Evolutionary conservation across 2,329 filamentous ascomycete species (phyloP).

Genomic region (Colletotrichum musicola): DNA sequence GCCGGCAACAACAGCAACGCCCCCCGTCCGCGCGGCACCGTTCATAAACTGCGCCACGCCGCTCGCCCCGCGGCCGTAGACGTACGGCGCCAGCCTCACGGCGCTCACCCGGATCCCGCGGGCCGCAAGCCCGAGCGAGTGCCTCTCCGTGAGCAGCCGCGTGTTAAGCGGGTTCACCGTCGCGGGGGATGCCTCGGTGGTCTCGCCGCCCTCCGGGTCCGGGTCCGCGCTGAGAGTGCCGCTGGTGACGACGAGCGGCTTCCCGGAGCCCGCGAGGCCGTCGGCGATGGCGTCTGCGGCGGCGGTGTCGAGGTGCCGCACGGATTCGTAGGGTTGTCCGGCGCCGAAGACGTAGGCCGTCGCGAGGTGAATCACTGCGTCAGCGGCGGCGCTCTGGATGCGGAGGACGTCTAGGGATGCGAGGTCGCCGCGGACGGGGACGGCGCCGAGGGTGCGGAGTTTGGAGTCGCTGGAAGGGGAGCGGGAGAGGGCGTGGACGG

Average conservation of each 20-base stretch:
- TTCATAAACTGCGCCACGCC: slow-evolving; percentile 51
- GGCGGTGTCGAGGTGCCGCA: slow-evolving; percentile 47
- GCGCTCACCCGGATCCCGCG: slow-evolving; percentile 50
- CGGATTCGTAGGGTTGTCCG: slow-evolving; percentile 42
- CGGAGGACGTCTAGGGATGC: slow-evolving; percentile 52
- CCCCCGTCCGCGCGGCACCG: slow-evolving; percentile 46
- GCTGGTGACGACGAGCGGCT: slow-evolving; percentile 51
- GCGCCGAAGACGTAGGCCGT: slow-evolving; percentile 48
- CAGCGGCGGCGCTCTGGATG: slow-evolving; percentile 52
- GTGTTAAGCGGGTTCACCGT: slow-evolving; percentile 43
- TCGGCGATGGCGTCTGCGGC: slow-evolving; percentile 53
- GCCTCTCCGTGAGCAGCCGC: slow-evolving; percentile 46
- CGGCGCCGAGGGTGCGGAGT: slow-evolving; percentile 52
- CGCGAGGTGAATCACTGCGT: slow-evolving; percentile 59
- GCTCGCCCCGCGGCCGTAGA: slow-evolving; percentile 58
- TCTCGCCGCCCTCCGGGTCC: slow-evolving; percentile 46
- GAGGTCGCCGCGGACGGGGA: slow-evolving; percentile 56
- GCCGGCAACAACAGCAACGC: slow-evolving; percentile 46
- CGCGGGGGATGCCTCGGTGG: slow-evolving; percentile 42
- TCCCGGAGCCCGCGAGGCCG: slow-evolving; percentile 49
- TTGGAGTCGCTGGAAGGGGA: slow-evolving; percentile 47
- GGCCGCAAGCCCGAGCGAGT: slow-evolving; percentile 46
- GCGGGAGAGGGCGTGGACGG: slow-evolving; percentile 48
- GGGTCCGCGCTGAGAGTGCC: slow-evolving; percentile 45
- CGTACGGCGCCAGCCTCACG: slow-evolving; percentile 57